phyloP scores from a whole-genome alignment of 2,329 filamentous ascomycete genomes.

The Aspergillus terreus region DNA sequence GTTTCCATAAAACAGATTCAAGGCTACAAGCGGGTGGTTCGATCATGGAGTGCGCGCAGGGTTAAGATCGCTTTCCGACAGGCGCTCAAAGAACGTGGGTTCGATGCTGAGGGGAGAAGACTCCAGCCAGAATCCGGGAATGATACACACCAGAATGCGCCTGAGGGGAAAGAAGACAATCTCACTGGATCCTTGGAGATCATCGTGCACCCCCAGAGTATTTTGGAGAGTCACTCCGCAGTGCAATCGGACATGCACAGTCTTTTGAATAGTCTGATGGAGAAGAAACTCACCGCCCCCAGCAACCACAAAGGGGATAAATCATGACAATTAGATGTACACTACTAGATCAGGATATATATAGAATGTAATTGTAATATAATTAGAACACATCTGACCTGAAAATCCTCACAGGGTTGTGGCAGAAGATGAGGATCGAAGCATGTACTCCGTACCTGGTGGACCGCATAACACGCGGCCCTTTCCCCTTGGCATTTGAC shows the following conservation, averaged over 20 bases:
- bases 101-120: conserved; percentile 31
- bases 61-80: conserved; percentile 43
- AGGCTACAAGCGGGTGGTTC: conserved; percentile 42
- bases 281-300: neutral
- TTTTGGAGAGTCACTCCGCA: conserved; percentile 10
- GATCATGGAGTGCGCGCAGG: conserved; percentile 44
- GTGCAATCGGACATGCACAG: conserved; percentile 16
- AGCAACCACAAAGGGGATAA: neutral
- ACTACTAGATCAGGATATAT: neutral
- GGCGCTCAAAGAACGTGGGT: conserved; percentile 46
- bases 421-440: conserved; percentile 2
- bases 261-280: conserved; percentile 13
- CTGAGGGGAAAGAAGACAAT: conserved; percentile 13
- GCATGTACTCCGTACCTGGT: neutral
- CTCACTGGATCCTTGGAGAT: conserved; percentile 39
- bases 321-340: neutral
- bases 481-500: conserved; percentile 25
- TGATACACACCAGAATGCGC: neutral
- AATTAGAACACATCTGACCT: neutral
- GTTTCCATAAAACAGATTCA: conserved; percentile 30
- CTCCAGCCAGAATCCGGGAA: conserved; percentile 7
- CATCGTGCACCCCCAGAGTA: conserved; percentile 9
- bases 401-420: neutral
- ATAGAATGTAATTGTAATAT: neutral
- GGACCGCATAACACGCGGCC: conserved; percentile 16